Percentiles rank a stretch among this genome's conserved stretches.
Conservation (phyloP, 2,329 filamentous ascomycete genomes). For the Neopestalotiopsis rosae region DNA sequence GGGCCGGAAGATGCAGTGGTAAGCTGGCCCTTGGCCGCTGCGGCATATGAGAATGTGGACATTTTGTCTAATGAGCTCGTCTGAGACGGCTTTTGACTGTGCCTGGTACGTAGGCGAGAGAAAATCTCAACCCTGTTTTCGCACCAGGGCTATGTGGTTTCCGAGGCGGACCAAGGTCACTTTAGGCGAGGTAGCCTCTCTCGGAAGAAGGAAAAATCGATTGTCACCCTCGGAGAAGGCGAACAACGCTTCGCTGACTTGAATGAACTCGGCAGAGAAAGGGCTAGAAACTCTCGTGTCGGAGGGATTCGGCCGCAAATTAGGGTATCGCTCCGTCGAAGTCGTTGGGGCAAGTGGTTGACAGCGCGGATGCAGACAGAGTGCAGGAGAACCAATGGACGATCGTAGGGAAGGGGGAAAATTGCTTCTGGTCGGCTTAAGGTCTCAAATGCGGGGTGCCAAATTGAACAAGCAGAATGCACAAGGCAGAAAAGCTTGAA, state of each 20-base stretch:
- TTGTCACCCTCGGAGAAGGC: not conserved
- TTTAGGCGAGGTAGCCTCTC: conserved; percentile 7
- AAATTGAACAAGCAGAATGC: conserved; percentile 15
- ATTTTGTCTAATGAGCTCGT: conserved; percentile 40
- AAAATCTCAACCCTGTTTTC: conserved; percentile 10
- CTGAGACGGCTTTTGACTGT: not conserved
- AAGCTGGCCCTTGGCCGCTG: conserved; percentile 85
- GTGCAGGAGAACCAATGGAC: conserved; percentile 11
- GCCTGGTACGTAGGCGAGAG: conserved; percentile 16
- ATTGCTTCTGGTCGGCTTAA: conserved; percentile 13
- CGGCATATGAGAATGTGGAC: conserved; percentile 86
- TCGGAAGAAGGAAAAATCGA: not conserved
- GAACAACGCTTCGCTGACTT: not conserved
- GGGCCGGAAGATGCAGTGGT: conserved; percentile 39
- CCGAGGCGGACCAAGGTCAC: conserved; percentile 12
- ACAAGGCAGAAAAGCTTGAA: conserved; percentile 8
- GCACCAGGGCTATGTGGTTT: conserved; percentile 15
- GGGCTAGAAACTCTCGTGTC: not conserved
- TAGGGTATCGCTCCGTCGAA: conserved; percentile 10
- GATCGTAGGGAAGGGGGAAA: conserved; percentile 7
- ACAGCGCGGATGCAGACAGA: not conserved
- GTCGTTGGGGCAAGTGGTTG: conserved; percentile 13
- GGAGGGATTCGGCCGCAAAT: conserved; percentile 3
- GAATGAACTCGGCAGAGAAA: not conserved
- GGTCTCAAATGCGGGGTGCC: conserved; percentile 14